Conservation (phyloP, 352 stramenopile genomes). For the Pythium folliculosum region DNA sequence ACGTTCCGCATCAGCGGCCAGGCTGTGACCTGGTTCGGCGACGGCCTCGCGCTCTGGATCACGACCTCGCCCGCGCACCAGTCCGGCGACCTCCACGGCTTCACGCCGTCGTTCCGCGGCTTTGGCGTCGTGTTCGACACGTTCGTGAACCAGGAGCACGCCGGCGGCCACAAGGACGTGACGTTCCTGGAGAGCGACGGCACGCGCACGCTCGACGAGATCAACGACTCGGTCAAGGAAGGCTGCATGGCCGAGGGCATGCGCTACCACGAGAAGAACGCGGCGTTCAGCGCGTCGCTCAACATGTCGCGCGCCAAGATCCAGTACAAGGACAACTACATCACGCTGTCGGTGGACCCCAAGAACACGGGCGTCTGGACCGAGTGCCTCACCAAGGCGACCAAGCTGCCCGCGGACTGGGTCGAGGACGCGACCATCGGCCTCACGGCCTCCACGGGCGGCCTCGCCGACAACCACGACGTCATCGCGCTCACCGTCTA, state of each 20-base stretch:
- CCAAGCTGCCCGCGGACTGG: slow-evolving; percentile 57
- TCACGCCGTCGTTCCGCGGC: slow-evolving; percentile 70
- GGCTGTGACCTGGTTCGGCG: slow-evolving; percentile 70
- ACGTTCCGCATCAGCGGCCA: slow-evolving; percentile 87
- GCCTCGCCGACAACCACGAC: slow-evolving; percentile 86
- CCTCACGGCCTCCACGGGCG: slow-evolving; percentile 77
- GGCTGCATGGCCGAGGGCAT: slow-evolving; percentile 80
- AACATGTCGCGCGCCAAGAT: slow-evolving; percentile 85
- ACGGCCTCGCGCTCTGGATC: slow-evolving; percentile 82
- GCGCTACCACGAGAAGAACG: slow-evolving; percentile 83
- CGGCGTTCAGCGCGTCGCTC: slow-evolving; percentile 69
- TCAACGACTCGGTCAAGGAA: slow-evolving; percentile 66
- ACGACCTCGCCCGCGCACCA: slow-evolving; percentile 55
- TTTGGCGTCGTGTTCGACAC: slow-evolving; percentile 84
- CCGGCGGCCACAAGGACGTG: slow-evolving; percentile 81
- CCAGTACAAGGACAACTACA: slow-evolving; percentile 70
- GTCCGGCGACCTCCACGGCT: slow-evolving; percentile 79
- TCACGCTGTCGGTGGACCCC: slow-evolving; percentile 74
- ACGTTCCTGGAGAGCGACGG: slow-evolving; percentile 83
- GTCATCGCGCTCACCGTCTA: slow-evolving; percentile 74
- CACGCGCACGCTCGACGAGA: slow-evolving; percentile 72
- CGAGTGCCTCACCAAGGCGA: slow-evolving; percentile 56
- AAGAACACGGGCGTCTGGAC: slow-evolving; percentile 74
- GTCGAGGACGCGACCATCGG: slow-evolving; percentile 68
- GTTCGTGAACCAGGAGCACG: slow-evolving; percentile 82